Evolutionary conservation across 73 alveolate genomes (phyloP), one percentile per base, ranked within the genome.

Genomic region (Blepharisma japonicum): DNA sequence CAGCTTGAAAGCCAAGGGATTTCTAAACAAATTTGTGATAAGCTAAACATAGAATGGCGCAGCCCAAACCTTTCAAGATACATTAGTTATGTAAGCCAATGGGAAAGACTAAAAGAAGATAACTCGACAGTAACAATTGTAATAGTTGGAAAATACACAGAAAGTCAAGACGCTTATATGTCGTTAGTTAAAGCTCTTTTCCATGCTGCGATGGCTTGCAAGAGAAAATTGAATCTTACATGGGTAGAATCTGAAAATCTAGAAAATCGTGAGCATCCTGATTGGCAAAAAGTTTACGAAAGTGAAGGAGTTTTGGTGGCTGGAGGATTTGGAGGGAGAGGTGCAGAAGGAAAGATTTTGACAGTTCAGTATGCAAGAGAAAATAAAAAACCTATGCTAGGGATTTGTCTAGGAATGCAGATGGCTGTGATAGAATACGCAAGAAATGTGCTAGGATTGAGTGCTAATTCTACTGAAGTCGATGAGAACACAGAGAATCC

Each of bases 321-420:
- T 6, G 91, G 91, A 71, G 91, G 91, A 21, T 84, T 79, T 84
- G 91, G 91, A 51, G 68, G 68, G 11, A 45, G 91, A 79, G 91
- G 91, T 38, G 46, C 76, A 54, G 77, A 61, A 79, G 91, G 91
- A 39, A 84, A 84, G 46, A 71, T 80, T n/a, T 50, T 39, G 55
- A 87, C 87, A 4, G 86, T 81, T 3, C 23, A 84, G 25, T 84
- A 79, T 55, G 91, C 91, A 6, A 84, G 91, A 71, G 83, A 38
- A 23, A 80, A 80, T 55, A 68, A 84, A 38, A 67, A 66, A 48
- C 89, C 84, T 11, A 77, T 47, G 74, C 76, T 80, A 47, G 91
- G 87, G 55, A 81, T 79, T 48, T 88, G 91, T 55, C 77, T 83
- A 18, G 95, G 95, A 23, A 78, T 88, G 80, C 76, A 84, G 77